Evolutionary conservation across 208 protist genomes (phyloP).

Genomic region (Wallacemonas sp.): DNA sequence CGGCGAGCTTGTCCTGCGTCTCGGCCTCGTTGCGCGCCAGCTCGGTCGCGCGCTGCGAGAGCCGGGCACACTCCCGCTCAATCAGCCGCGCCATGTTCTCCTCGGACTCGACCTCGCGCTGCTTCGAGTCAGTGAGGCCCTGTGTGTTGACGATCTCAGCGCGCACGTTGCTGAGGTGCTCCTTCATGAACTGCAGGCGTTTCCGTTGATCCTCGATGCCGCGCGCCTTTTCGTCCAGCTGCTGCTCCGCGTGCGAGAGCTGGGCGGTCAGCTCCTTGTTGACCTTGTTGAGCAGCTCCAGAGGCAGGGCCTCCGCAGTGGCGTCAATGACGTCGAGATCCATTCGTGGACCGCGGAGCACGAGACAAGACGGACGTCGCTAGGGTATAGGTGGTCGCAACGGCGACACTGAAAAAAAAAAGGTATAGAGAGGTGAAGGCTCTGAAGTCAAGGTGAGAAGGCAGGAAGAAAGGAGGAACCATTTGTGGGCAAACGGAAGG

Average conservation of each 20-base stretch:
- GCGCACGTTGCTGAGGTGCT: slow-evolving; percentile 92
- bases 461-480: background rate
- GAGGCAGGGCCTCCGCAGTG: slow-evolving; percentile 80
- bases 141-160: slow-evolving; percentile 91
- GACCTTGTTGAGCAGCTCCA: slow-evolving; percentile 80
- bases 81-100: slow-evolving; percentile 89
- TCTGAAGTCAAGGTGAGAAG: slow-evolving; percentile 3
- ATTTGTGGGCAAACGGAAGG: no score
- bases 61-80: slow-evolving; percentile 82
- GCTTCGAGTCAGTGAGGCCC: slow-evolving; percentile 84
- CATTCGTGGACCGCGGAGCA: no score
- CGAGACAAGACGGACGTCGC: no score
- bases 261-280: slow-evolving; percentile 88
- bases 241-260: slow-evolving; percentile 69
- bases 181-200: slow-evolving; percentile 86
- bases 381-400: background rate
- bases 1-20: slow-evolving; percentile 65
- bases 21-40: slow-evolving; percentile 55
- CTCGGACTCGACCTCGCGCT: slow-evolving; percentile 91
- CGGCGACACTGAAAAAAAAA: background rate
- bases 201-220: slow-evolving; percentile 79
- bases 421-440: background rate
- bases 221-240: slow-evolving; percentile 51
- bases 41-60: slow-evolving; percentile 55
- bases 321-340: slow-evolving; percentile 76